Base-by-base conservation (phyloP, 1,284 basidiomycete genomes). In the Phellopilus nigrolimitatus region DNA sequence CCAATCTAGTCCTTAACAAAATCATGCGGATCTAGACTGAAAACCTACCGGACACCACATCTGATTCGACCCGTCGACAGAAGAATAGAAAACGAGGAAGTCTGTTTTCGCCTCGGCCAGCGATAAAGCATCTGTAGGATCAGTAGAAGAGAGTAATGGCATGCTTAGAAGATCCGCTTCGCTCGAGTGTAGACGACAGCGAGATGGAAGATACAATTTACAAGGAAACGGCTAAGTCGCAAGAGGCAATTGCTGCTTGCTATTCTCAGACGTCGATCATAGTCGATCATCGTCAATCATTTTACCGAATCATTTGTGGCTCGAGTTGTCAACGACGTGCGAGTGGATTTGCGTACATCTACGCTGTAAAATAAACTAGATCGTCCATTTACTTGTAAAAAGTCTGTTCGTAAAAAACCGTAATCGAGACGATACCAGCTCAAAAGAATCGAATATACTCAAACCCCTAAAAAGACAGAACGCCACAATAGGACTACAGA, bases 31-130 rank as follows among this genome's bases (percentile, higher is more conserved):
- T 15, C 47, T 28, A 21, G 25, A 36, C 10, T 28, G 31, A 25
- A 46, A 12, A 72, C 75, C 48, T 60, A 87, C 84, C 30, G 80
- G 77, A 61, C 86, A 88, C 85, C 86, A 88, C 59, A 81, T 61
- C 36, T 56, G 61, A 59, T 54, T 68, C 60, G 25, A 79, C 69
- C 56, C 65, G 31, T 74, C 68, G 22, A 76, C 64, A 12, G 82
- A 85, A 7, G 85, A 76, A 55, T 80, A 87, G 63, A 88, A 86
- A 27, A 88, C 67, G 25, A 87, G 56, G 57, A 73, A 86, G 10
- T 70, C 63, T 33, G 79, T 76, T n/a, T 71, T 64, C 3, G 68
- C 68, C 25, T 66, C 61, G 45, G 63, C 59, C 28, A 49, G 15
- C 10, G 51, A 40, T 34, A 28, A 27, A 22, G 39, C 25, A 48